A percentile compares a stretch with the other conserved stretches of the same genome.
These are phyloP conservation scores for Oryza glumipatula DNA, from an alignment of 176 grass and related monocot species.

Conservation along the genomic window DNA sequence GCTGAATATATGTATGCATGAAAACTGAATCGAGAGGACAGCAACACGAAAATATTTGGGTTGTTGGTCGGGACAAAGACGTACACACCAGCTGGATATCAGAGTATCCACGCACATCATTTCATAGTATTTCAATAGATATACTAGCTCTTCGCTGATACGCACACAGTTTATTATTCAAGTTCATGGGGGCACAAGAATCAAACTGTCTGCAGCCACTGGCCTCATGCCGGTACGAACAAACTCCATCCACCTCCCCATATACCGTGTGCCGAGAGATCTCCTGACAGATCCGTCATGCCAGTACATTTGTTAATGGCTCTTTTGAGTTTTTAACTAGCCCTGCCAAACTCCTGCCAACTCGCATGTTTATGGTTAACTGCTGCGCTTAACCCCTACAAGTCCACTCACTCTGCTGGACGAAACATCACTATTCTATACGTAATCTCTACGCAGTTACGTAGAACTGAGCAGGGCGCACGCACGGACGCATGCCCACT, in stretches of 20 bases:
- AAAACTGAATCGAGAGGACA: background rate
- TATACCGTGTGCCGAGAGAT: constrained; percentile 5
- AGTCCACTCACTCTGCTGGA: background rate
- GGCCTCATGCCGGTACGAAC: background rate
- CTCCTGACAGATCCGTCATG: constrained; percentile 6
- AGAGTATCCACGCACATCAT: background rate
- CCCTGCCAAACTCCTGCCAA: constrained; percentile 20
- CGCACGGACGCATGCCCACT: background rate
- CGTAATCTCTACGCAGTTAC: constrained; percentile 1
- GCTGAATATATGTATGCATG: constrained; percentile 16
- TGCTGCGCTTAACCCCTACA: background rate
- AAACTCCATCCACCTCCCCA: constrained; percentile 18
- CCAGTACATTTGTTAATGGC: background rate
- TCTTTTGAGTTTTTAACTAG: background rate
- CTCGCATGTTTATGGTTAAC: constrained; percentile 1
- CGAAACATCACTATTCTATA: background rate
- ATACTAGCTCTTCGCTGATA: background rate
- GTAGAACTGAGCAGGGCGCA: background rate
- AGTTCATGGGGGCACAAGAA: constrained; percentile 24
- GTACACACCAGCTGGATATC: background rate
- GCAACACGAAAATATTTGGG: constrained; percentile 7
- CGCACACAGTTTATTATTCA: background rate
- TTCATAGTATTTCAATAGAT: background rate
- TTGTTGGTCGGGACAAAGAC: constrained; percentile 23
- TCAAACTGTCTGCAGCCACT: constrained; percentile 24